Evolutionary conservation across 1,139 yeast genomes (phyloP), one percentile per base, ranked within the genome.

Genomic region (Nakaseomyces sp.): DNA sequence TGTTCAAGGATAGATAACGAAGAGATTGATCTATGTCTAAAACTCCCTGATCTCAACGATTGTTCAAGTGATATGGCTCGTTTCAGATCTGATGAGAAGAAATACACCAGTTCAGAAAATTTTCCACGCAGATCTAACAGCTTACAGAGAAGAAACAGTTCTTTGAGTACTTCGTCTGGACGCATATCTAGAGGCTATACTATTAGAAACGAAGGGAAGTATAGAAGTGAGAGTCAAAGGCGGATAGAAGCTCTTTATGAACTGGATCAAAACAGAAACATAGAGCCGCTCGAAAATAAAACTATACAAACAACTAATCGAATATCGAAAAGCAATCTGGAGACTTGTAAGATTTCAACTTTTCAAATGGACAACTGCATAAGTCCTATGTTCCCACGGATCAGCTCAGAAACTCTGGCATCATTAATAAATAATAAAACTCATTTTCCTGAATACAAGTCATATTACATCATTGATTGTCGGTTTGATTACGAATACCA

Each of bases 401-500:
- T 91, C 45, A 73, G 73, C 43, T 80, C 77, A 25, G 72, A 71
- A 33, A 81, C 88, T 37, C 66, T 91, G 58, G 72, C 76, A 50
- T 72, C 72, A 37, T 74, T 89, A 35, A 63, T 88, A 32, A 75
- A 73, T 47, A 84, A 88, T 37, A 61, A 70, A 13, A 45, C 42
- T n/a, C 76, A 73, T 60, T 53, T 63, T 15, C 66, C 72, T 26
- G 69, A 69, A 41, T 89, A 81, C 60, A 81, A 80, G 51, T 76
- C 79, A 32, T 69, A 76, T 42, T 56, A 76, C 6, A 68, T 91
- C 29, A 71, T 93, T 12, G 98, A 91, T 65, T 88, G 97, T 61
- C 75, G 98, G 42, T 91, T 91, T 58, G 87, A 81, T 55, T 91
- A 91, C 67, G 98, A 91, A 64, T 93, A 68, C 62, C 72, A 75